Evolutionary conservation across 1,284 basidiomycete species (phyloP).

Genomic region (Cryptococcus hybrid): DNA sequence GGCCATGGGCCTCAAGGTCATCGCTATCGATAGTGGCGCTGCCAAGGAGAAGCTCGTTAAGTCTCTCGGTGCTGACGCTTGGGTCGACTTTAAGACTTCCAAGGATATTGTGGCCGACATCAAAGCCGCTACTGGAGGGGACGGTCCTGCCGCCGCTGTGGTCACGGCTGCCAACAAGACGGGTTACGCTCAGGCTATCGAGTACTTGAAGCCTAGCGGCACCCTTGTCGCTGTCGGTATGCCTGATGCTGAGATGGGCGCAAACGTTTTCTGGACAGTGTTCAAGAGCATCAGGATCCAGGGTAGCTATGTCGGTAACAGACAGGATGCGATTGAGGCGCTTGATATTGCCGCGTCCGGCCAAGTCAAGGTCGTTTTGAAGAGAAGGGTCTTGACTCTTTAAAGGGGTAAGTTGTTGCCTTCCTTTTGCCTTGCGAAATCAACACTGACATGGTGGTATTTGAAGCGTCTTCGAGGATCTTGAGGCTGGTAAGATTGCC

Average conservation of each 20-base stretch:
- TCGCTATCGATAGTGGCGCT: slow-evolving; percentile 72
- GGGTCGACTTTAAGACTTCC: slow-evolving; percentile 69
- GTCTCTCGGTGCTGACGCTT: slow-evolving; percentile 70
- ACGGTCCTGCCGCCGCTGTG: slow-evolving; percentile 71
- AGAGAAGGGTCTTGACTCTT: slow-evolving; percentile 9
- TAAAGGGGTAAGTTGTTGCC: slow-evolving; percentile 11
- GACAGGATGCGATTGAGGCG: slow-evolving; percentile 71
- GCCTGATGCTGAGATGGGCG: slow-evolving; percentile 58
- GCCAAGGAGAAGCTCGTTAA: slow-evolving; percentile 70
- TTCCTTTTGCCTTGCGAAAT: background rate
- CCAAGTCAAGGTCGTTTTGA: slow-evolving; percentile 60
- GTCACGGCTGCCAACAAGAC: slow-evolving; percentile 57
- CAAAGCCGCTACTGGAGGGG: slow-evolving; percentile 61
- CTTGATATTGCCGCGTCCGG: slow-evolving; percentile 67
- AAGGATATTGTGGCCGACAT: slow-evolving; percentile 42
- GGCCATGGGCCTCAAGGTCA: slow-evolving; percentile 70
- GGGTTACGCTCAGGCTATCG: slow-evolving; percentile 68
- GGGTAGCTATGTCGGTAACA: slow-evolving; percentile 71
- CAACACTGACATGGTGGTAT: background rate
- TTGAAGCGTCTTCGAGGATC: slow-evolving; percentile 19
- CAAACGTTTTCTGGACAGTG: slow-evolving; percentile 73
- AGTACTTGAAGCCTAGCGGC: slow-evolving; percentile 64
- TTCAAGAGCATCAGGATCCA: slow-evolving; percentile 66
- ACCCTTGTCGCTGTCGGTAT: slow-evolving; percentile 72
- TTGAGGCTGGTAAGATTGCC: slow-evolving; percentile 20